Base-by-base conservation (phyloP, 148 eudicot genomes). In the Suaeda aralocaspica region DNA sequence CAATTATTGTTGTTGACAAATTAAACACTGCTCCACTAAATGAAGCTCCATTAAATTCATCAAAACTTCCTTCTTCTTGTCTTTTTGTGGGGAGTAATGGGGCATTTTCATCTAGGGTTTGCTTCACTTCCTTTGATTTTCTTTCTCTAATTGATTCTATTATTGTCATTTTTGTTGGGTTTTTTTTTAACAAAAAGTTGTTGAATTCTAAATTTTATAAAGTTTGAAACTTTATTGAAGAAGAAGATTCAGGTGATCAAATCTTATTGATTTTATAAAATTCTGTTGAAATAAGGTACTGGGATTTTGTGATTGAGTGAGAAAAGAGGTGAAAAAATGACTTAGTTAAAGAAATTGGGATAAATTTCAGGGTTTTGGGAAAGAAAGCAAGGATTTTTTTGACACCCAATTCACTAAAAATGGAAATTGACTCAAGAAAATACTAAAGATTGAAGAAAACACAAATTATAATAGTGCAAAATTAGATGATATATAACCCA, bases 1-100 rank as follows among this genome's bases (percentile, higher is more conserved):
- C 96, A 34, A 90, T 80, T 39, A 90, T 87, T 55, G 96, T 87
- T 7, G 96, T 88, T 22, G 96, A 85, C 44, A 90, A 67, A 75
- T 90, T 90, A 56, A 90, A 77, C 0, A 90, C 88, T 14, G 87
- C 90, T 12, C 96, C 92, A 7, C 80, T 68, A 58, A 81, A 83
- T n/a, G 92, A 87, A 55, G 90, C 92, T 25, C 91, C 91, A 56
- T 83, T 72, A 67, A 84, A 86, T 69, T 83, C 92, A 80, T 74
- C 82, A 59, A 64, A 64, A 29, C 73, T 77, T 53, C 25, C 69
- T 60, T 73, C 76, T 70, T 69, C 74, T 21, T 67, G 74, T 24
- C 41, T 59, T 49, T 87, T 87, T 24, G 72, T 84, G 59, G 88
- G 82, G 22, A 72, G 52, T 59, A 87, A 72, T 1, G 90, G 84